These are phyloP conservation scores for Thelonectria blattea DNA, from an alignment of 2,329 filamentous ascomycete genomes.

Conservation along the genomic window DNA sequence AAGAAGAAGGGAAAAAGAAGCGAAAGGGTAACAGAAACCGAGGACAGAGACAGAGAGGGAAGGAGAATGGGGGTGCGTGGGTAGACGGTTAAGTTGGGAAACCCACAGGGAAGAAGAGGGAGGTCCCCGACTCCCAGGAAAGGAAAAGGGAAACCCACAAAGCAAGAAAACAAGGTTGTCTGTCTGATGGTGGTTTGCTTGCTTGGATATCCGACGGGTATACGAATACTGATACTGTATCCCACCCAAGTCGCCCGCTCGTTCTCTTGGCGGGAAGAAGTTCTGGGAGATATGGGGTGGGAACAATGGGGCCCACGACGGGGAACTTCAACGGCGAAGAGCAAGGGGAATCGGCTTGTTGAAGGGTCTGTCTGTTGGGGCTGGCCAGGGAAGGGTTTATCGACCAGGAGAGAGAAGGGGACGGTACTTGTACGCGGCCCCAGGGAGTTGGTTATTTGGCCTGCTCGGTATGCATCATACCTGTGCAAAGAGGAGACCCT, in stretches of 20 bases:
- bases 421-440: no score
- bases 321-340: neutral
- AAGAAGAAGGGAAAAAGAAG: neutral
- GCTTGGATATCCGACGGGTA: neutral
- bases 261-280: constrained; percentile 1
- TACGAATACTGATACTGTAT: neutral
- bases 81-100: neutral
- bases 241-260: neutral
- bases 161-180: constrained; percentile 11
- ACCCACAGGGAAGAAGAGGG: constrained; percentile 2
- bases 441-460: no score
- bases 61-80: neutral
- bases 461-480: no score
- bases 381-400: constrained; percentile 2
- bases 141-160: neutral
- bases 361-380: neutral
- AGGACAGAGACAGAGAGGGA: neutral
- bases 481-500: neutral
- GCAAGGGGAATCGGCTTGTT: neutral
- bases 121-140: neutral
- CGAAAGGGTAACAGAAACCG: neutral
- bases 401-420: neutral
- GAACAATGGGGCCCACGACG: constrained; percentile 1
- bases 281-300: neutral
- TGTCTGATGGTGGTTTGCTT: neutral